Conservation (phyloP, 371 early-diverging fungal species). For the Rhizopus arrhizus region DNA sequence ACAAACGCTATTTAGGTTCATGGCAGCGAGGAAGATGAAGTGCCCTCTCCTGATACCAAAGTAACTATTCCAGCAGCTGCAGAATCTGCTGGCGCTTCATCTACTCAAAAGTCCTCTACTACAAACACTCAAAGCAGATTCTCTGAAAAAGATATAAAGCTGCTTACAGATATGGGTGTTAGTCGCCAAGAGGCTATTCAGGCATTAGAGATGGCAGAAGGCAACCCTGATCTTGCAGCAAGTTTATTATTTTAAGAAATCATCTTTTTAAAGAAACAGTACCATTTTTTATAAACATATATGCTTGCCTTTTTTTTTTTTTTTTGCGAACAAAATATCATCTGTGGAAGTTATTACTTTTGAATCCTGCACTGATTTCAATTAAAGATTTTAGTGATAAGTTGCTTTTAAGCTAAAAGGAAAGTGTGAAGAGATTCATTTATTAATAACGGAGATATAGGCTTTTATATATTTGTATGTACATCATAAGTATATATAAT, state of each 20-base stretch:
- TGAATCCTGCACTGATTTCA: no score
- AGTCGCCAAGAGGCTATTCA: constrained; percentile 56
- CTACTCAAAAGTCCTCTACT: constrained; percentile 2
- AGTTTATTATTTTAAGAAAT: constrained; percentile 64
- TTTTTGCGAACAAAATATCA: no score
- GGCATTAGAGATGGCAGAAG: constrained; percentile 79
- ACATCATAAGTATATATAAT: no score
- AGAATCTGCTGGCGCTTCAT: constrained; percentile 20
- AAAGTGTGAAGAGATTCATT: no score
- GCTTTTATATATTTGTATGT: no score
- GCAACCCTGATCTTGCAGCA: constrained; percentile 88
- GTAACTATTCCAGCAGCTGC: constrained; percentile 33
- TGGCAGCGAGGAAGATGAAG: constrained; percentile 47
- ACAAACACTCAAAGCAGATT: constrained; percentile 1
- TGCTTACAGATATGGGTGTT: constrained; percentile 47
- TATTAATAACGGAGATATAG: no score
- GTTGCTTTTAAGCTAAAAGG: no score
- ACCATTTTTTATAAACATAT: no score
- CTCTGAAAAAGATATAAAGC: constrained; percentile 45
- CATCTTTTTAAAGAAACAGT: no score
- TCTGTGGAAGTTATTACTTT: no score
- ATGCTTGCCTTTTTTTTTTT: no score
- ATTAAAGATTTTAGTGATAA: no score
- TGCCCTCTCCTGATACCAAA: constrained; percentile 38
- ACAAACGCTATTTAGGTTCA: constrained; percentile 27